These are phyloP conservation scores for Paecilomyces niveus DNA, from an alignment of 2,329 filamentous ascomycete species.

Conservation along the genomic window DNA sequence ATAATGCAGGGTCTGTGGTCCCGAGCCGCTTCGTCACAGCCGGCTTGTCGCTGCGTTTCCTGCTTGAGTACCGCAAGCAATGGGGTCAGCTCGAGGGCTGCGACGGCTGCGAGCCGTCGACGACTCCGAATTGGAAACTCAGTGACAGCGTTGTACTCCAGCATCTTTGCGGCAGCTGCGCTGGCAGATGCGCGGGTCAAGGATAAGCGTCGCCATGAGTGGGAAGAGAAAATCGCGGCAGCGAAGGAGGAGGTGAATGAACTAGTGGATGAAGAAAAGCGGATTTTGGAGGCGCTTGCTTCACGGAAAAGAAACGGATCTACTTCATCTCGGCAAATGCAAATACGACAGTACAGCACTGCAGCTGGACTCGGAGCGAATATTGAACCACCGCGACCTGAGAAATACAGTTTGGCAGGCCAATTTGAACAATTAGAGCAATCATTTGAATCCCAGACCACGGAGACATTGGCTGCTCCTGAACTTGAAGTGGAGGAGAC, in stretches of 20 bases:
- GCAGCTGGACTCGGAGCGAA: constrained; percentile 8
- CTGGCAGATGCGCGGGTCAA: constrained; percentile 35
- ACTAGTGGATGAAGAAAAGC: constrained; percentile 32
- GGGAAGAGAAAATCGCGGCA: constrained; percentile 35
- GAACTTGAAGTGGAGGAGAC: not conserved
- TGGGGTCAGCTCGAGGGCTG: constrained; percentile 27
- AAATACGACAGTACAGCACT: constrained; percentile 19
- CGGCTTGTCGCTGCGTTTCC: constrained; percentile 35
- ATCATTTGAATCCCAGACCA: not conserved
- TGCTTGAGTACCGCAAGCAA: constrained; percentile 30
- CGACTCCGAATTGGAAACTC: constrained; percentile 36
- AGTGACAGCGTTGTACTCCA: constrained; percentile 37
- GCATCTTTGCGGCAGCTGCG: constrained; percentile 36
- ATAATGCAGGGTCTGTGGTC: constrained; percentile 41
- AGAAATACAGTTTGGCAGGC: not conserved
- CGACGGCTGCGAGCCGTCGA: constrained; percentile 29
- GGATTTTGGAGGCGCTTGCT: constrained; percentile 25
- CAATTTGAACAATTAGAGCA: not conserved
- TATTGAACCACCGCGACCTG: not conserved
- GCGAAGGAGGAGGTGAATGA: constrained; percentile 35
- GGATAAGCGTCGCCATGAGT: constrained; percentile 30
- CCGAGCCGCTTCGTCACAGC: constrained; percentile 30
- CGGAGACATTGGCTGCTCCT: not conserved
- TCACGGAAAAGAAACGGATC: constrained; percentile 13
- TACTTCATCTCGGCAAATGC: constrained; percentile 12